phyloP scores from a whole-genome alignment of 495 filamentous ascomycete genomes.

The Neurospora sp. region DNA sequence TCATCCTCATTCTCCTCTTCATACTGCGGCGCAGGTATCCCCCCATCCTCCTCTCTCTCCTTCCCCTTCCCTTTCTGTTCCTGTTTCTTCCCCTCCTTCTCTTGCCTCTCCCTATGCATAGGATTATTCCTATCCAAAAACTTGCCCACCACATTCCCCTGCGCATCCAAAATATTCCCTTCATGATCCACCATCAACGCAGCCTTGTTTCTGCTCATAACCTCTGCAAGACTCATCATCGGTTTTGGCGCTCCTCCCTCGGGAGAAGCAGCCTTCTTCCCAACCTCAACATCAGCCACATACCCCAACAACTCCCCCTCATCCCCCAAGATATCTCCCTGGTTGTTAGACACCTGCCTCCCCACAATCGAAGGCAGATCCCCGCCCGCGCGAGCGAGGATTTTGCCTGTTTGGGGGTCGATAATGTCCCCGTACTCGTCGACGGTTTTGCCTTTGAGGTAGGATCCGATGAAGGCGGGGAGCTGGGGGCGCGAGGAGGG shows the following conservation, averaged over 20 bases:
- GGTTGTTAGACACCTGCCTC: conserved; percentile 27
- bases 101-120: conserved; percentile 9
- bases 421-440: conserved; percentile 67
- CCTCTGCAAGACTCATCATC: conserved; percentile 24
- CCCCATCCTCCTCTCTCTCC: neutral
- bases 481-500: conserved; percentile 14
- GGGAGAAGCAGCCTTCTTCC: conserved; percentile 1
- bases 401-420: conserved; percentile 40
- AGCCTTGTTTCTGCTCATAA: conserved; percentile 24
- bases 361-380: conserved; percentile 40
- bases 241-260: neutral
- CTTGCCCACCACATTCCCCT: conserved; percentile 34
- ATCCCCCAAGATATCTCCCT: conserved; percentile 36
- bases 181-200: conserved; percentile 34
- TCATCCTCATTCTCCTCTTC: conserved; percentile 3
- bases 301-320: conserved; percentile 37
- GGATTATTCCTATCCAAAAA: conserved; percentile 33
- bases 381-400: conserved; percentile 35
- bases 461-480: conserved; percentile 32
- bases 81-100: neutral
- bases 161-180: conserved; percentile 35
- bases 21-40: conserved; percentile 7
- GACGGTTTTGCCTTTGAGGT: conserved; percentile 63
- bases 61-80: neutral
- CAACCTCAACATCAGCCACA: conserved; percentile 33